A percentile compares a stretch with the other conserved stretches of the same genome.
Conservation (phyloP, 306 rosid genomes). For the Cucumis hystrix region DNA sequence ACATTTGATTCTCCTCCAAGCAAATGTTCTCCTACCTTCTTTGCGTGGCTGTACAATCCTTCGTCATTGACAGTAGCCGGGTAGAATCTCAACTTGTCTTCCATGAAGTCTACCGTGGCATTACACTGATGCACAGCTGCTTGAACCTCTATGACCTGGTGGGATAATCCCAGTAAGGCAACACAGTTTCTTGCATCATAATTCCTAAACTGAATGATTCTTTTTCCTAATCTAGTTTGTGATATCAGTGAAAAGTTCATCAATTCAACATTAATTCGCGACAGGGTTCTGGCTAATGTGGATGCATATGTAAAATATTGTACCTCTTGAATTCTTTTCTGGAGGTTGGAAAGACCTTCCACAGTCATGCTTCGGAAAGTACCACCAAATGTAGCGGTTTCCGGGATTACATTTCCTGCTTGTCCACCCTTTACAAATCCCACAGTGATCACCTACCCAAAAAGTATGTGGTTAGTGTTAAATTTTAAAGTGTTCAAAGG, state of each 20-base stretch:
- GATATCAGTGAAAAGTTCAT: neutral
- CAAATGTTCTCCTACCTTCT: conserved; percentile 32
- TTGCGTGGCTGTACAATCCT: conserved; percentile 23
- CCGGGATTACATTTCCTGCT: conserved; percentile 24
- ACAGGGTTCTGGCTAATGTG: neutral
- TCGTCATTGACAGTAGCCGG: conserved; percentile 30
- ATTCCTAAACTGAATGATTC: neutral
- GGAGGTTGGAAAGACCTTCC: conserved; percentile 26
- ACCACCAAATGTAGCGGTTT: conserved; percentile 30
- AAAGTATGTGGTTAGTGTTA: neutral
- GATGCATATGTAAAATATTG: neutral
- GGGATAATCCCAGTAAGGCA: neutral
- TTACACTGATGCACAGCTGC: conserved; percentile 26
- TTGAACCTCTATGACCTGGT: conserved; percentile 28
- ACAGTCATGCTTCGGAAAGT: conserved; percentile 33
- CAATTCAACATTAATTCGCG: neutral
- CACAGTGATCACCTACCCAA: conserved; percentile 30
- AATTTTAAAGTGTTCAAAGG: neutral
- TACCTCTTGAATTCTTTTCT: conserved; percentile 41
- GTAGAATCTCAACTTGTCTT: conserved; percentile 13
- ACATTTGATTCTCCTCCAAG: conserved; percentile 37
- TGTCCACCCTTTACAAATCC: conserved; percentile 32
- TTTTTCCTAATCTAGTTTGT: neutral
- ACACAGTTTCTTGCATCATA: neutral
- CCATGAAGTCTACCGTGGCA: conserved; percentile 37